These are phyloP conservation scores for Lasiodiplodia theobromae DNA, from an alignment of 2,329 filamentous ascomycete genomes.

Conservation along the genomic window DNA sequence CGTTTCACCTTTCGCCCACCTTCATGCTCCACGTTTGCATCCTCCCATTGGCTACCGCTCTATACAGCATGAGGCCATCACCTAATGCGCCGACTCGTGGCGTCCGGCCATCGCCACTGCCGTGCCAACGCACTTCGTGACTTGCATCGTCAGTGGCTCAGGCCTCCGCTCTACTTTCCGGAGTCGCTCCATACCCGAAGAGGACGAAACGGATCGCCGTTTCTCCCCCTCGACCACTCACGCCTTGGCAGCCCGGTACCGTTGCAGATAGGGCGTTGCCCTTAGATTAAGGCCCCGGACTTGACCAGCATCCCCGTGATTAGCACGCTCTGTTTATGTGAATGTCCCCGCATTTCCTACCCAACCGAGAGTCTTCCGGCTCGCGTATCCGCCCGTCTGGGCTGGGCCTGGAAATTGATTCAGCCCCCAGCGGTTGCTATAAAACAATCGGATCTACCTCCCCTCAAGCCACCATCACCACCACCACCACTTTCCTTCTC, in stretches of 20 bases:
- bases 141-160: neutral
- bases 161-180: conserved; percentile 10
- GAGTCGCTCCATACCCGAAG: conserved; percentile 8
- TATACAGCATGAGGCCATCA: conserved; percentile 1
- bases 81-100: conserved; percentile 4
- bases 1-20: conserved; percentile 1
- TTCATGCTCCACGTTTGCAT: neutral
- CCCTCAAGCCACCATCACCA: conserved; percentile 1
- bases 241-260: neutral
- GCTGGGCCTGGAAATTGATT: conserved; percentile 17
- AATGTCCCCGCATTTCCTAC: conserved; percentile 10
- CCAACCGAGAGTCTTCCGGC: neutral
- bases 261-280: neutral
- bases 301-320: conserved; percentile 19
- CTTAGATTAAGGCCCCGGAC: conserved; percentile 9
- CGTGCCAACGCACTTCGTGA: neutral
- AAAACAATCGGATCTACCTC: neutral
- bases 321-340: neutral
- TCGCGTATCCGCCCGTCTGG: conserved; percentile 6
- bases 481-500: neutral
- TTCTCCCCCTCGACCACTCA: conserved; percentile 7
- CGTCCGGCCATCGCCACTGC: neutral
- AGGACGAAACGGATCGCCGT: conserved; percentile 15
- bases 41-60: neutral
- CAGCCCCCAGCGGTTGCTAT: neutral